Evolutionary conservation across 2,329 filamentous ascomycete species (phyloP).

Genomic region (Sclerotinia sclerotiorum): DNA sequence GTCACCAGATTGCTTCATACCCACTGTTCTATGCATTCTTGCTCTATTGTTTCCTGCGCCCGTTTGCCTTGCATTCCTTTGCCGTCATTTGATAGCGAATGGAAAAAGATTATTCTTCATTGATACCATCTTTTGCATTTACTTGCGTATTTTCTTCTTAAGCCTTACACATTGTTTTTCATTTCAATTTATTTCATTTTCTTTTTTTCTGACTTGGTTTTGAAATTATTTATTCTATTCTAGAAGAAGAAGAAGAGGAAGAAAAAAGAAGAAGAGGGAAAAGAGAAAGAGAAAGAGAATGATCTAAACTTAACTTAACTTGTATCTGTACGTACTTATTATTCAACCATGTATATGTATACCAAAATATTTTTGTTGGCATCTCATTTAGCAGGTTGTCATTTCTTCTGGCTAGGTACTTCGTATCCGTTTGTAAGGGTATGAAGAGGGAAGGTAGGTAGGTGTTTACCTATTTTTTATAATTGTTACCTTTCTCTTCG

Average conservation of each 20-base stretch:
- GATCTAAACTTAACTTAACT: not conserved
- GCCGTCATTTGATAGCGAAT: constrained; percentile 2
- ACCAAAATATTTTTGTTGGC: constrained; percentile 1
- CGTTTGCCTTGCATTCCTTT: constrained; percentile 15
- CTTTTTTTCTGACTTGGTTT: not conserved
- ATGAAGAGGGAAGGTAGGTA: not conserved
- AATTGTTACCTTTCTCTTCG: constrained; percentile 38
- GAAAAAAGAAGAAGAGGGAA: not conserved
- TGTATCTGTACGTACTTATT: constrained; percentile 18
- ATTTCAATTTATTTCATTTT: not conserved
- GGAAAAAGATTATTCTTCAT: constrained; percentile 8
- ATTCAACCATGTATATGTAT: constrained; percentile 15
- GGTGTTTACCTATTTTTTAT: constrained; percentile 26
- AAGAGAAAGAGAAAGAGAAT: not conserved
- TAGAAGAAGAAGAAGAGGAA: no score
- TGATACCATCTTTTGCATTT: constrained; percentile 22
- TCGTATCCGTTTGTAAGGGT: not conserved
- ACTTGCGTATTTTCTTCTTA: constrained; percentile 9
- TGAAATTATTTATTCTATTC: not conserved
- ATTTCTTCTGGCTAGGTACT: not conserved
- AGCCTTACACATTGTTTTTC: not conserved
- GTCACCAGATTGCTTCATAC: constrained; percentile 22
- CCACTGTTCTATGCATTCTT: constrained; percentile 17
- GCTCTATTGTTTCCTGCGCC: constrained; percentile 16
- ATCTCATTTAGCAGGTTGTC: not conserved